A percentile compares a stretch with the other conserved stretches of the same genome.
phyloP scores from a whole-genome alignment of 225 moss, liverwort and hornwort genomes.

The Sphagnum tenellum region DNA sequence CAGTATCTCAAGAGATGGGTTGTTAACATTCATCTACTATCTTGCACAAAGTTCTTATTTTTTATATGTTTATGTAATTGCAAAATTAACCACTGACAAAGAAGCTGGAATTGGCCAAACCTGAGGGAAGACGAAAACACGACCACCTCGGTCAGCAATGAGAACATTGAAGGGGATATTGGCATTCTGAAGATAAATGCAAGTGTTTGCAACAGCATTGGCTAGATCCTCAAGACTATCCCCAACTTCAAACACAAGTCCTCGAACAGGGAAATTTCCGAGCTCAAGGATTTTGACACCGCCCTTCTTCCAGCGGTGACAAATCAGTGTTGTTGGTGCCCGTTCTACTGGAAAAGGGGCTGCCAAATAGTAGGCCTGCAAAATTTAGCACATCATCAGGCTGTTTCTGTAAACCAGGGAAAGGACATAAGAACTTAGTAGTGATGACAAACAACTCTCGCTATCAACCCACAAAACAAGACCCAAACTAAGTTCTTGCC shows the following conservation, averaged over 20 bases:
- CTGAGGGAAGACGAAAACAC: constrained; percentile 79
- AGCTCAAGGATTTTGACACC: constrained; percentile 66
- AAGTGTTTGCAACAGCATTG: constrained; percentile 47
- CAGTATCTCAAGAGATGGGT: too few species aligned
- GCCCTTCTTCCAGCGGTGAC: constrained; percentile 24
- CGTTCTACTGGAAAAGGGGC: constrained; percentile 76
- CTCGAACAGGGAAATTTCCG: constrained; percentile 54
- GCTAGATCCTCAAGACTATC: constrained; percentile 57
- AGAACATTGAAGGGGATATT: constrained; percentile 80
- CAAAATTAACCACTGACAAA: too few species aligned
- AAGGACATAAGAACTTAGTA: too few species aligned
- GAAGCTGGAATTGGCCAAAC: constrained; percentile 4
- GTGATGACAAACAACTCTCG: too few species aligned
- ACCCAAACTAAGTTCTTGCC: too few species aligned
- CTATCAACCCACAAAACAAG: too few species aligned
- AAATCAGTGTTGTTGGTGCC: constrained; percentile 22
- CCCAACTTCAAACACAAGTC: constrained; percentile 63
- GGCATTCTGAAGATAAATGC: constrained; percentile 50
- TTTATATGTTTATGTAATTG: too few species aligned
- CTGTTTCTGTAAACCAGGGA: too few species aligned
- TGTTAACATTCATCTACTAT: too few species aligned
- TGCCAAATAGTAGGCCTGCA: constrained; percentile 69
- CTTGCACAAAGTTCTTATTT: too few species aligned
- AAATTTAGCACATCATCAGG: too few species aligned
- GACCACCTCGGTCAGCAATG: constrained; percentile 52